These are phyloP conservation scores for Torulaspora maleeae DNA, from an alignment of 805 yeast species.

Conservation along the genomic window DNA sequence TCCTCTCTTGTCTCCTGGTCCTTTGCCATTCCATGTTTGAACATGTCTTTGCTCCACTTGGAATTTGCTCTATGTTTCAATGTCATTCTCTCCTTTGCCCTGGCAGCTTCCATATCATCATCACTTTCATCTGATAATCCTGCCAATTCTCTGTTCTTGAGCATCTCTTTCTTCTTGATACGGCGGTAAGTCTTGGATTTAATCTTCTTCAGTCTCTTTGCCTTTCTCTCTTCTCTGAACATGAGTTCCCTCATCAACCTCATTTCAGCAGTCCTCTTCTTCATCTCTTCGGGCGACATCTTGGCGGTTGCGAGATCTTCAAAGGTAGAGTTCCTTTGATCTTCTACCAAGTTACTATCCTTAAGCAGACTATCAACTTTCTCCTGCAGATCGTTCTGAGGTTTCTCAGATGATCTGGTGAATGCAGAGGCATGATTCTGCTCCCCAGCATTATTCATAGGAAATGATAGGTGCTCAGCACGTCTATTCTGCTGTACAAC, in stretches of 20 bases:
- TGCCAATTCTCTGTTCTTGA: slow-evolving; percentile 63
- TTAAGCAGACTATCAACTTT: slow-evolving; percentile 57
- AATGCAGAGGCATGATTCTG: slow-evolving; percentile 53
- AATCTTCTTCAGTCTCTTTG: slow-evolving; percentile 88
- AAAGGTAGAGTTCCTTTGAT: slow-evolving; percentile 71
- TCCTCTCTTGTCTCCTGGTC: slow-evolving; percentile 82
- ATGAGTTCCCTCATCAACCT: slow-evolving; percentile 91
- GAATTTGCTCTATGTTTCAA: slow-evolving; percentile 84
- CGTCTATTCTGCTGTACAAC: slow-evolving; percentile 70
- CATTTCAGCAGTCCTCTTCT: slow-evolving; percentile 71
- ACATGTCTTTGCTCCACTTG: slow-evolving; percentile 87
- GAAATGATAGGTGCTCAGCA: slow-evolving; percentile 81
- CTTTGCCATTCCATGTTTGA: slow-evolving; percentile 83
- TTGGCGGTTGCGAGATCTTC: slow-evolving; percentile 83
- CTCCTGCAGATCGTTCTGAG: slow-evolving; percentile 59
- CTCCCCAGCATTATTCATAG: slow-evolving; percentile 44
- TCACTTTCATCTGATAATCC: slow-evolving; percentile 43
- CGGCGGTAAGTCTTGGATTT: slow-evolving; percentile 87
- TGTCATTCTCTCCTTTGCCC: slow-evolving; percentile 92
- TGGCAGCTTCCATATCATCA: slow-evolving; percentile 61
- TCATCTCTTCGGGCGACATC: slow-evolving; percentile 73
- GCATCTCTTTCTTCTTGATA: slow-evolving; percentile 77
- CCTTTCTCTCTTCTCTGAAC: slow-evolving; percentile 91
- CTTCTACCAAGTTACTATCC: slow-evolving; percentile 65
- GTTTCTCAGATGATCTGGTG: slow-evolving; percentile 41